Evolutionary conservation across 176 grass and related monocot genomes (phyloP).

Genomic region (Puccinellia tenuiflora): DNA sequence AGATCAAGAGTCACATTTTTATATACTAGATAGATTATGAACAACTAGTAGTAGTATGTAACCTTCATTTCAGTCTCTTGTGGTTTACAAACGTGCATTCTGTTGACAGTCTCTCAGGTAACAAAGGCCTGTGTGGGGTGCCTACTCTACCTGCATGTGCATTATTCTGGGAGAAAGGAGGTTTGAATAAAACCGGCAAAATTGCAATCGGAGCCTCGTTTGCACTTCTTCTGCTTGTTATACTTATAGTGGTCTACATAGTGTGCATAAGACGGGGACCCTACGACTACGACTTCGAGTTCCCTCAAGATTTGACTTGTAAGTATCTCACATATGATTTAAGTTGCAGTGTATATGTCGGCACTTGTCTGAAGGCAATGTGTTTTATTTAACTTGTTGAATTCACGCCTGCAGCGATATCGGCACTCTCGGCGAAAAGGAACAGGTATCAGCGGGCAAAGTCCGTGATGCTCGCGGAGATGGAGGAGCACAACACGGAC

Average conservation of each 20-base stretch:
- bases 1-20: background rate
- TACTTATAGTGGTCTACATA: slow-evolving; percentile 76
- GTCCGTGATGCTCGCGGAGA: slow-evolving; percentile 87
- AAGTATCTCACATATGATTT: slow-evolving; percentile 16
- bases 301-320: slow-evolving; percentile 96
- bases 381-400: background rate
- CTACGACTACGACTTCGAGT: slow-evolving; percentile 95
- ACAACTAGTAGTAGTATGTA: background rate
- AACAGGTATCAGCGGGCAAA: slow-evolving; percentile 96
- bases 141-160: slow-evolving; percentile 84
- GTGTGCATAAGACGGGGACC: slow-evolving; percentile 69
- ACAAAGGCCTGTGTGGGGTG: slow-evolving; percentile 90
- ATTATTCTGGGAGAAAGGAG: slow-evolving; percentile 91
- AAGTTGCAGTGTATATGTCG: background rate
- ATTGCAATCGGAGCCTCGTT: slow-evolving; percentile 80
- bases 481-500: slow-evolving; percentile 67
- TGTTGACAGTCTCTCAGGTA: slow-evolving; percentile 78
- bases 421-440: slow-evolving; percentile 87
- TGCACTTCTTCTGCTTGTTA: slow-evolving; percentile 56
- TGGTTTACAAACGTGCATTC: slow-evolving; percentile 2
- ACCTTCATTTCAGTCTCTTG: background rate
- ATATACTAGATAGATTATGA: background rate
- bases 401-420: slow-evolving; percentile 31
- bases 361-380: background rate
- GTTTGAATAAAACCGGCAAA: slow-evolving; percentile 75